These are phyloP conservation scores for Achaetomium macrosporum DNA, from an alignment of 2,329 filamentous ascomycete genomes.

Conservation along the genomic window DNA sequence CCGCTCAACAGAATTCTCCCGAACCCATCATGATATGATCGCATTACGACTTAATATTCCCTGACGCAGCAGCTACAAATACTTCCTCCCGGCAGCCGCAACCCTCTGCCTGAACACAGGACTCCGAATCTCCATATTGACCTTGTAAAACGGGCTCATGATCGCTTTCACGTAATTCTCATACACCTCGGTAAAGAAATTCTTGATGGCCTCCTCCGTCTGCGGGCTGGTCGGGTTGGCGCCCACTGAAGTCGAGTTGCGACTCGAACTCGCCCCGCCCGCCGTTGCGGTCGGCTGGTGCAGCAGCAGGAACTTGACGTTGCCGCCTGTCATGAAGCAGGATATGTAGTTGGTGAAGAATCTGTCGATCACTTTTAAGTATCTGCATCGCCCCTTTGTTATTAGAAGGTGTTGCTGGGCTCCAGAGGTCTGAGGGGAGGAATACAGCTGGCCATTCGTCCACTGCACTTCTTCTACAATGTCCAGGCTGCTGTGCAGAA, in stretches of 20 bases:
- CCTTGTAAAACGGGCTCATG: slow-evolving; percentile 93
- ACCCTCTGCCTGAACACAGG: slow-evolving; percentile 80
- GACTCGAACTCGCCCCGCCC: slow-evolving; percentile 31
- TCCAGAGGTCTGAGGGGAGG: neutral
- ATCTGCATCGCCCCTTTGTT: slow-evolving; percentile 49
- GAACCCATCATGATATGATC: neutral
- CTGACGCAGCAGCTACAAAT: slow-evolving; percentile 51
- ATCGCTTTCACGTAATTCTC: slow-evolving; percentile 95
- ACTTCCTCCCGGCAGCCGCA: slow-evolving; percentile 85
- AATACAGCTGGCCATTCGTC: slow-evolving; percentile 74
- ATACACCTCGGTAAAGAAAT: slow-evolving; percentile 93
- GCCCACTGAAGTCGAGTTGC: slow-evolving; percentile 64
- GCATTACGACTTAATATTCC: neutral
- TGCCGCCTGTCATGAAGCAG: slow-evolving; percentile 87
- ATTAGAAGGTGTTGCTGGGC: slow-evolving; percentile 6
- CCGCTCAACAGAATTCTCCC: neutral
- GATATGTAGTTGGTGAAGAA: slow-evolving; percentile 96
- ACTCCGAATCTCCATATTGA: slow-evolving; percentile 79
- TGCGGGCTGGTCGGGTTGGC: slow-evolving; percentile 83
- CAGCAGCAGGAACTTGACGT: slow-evolving; percentile 89
- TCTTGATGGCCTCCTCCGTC: slow-evolving; percentile 90
- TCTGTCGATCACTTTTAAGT: slow-evolving; percentile 92
- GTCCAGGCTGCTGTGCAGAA: slow-evolving; percentile 88
- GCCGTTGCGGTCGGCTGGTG: slow-evolving; percentile 63
- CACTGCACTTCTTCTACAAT: slow-evolving; percentile 96